Percentiles rank a stretch among this genome's conserved stretches.
Evolutionary conservation across 495 filamentous ascomycete species (phyloP).

Genomic region (Aspergillus conjunctus): DNA sequence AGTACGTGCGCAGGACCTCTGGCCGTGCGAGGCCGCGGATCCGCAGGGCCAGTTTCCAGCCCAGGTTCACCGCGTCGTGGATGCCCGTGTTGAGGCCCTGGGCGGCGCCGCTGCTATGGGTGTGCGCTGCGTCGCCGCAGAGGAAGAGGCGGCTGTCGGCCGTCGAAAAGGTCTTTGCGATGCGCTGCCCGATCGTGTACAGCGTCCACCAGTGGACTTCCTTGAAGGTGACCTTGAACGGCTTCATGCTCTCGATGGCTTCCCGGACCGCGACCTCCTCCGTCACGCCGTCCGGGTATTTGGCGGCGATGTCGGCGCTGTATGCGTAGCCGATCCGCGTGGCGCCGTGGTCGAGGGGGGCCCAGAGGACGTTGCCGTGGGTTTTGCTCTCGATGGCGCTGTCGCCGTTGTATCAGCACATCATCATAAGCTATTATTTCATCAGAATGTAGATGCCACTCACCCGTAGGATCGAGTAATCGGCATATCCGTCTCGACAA

Average conservation of each 20-base stretch:
- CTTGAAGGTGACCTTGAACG: conserved; percentile 47
- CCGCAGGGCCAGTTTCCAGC: conserved; percentile 49
- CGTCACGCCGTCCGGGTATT: conserved; percentile 34
- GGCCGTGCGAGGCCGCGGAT: conserved; percentile 36
- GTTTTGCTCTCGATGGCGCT: conserved; percentile 48
- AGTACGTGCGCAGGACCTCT: conserved; percentile 44
- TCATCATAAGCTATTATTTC: neutral
- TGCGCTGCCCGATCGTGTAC: conserved; percentile 55
- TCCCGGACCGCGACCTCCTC: conserved; percentile 38
- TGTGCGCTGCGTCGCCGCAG: conserved; percentile 54
- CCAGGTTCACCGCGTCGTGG: conserved; percentile 52
- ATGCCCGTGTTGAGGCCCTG: conserved; percentile 56
- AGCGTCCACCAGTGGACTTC: conserved; percentile 58
- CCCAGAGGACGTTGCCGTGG: conserved; percentile 56
- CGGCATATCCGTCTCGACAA: conserved; percentile 53
- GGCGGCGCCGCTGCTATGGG: conserved; percentile 49
- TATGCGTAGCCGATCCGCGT: conserved; percentile 58
- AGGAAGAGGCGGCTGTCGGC: conserved; percentile 44
- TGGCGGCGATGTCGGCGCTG: conserved; percentile 45
- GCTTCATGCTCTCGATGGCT: conserved; percentile 47
- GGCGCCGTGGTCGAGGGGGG: conserved; percentile 48
- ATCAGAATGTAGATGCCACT: neutral
- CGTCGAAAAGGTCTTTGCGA: conserved; percentile 46
- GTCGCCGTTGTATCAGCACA: neutral
- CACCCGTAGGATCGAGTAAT: conserved; percentile 17